Evolutionary conservation across 169 alveolate genomes (phyloP).

Genomic region (Cryptosporidium felis): DNA sequence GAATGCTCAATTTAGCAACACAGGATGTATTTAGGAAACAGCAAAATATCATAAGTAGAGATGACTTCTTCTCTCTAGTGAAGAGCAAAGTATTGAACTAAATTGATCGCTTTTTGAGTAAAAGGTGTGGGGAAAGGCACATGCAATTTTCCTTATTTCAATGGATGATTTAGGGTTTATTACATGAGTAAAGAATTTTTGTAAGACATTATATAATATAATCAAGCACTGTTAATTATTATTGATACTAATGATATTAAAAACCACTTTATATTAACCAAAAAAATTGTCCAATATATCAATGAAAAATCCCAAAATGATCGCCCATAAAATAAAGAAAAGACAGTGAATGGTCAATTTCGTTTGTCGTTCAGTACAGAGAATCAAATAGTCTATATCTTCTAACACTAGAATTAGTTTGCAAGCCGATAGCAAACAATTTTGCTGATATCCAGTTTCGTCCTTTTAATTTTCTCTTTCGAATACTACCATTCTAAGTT

Average conservation of each 20-base stretch:
- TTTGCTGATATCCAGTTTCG: not conserved
- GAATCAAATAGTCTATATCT: not conserved
- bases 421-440: not conserved
- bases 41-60: constrained; percentile 57
- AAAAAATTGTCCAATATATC: not conserved
- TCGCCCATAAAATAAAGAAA: not conserved
- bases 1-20: constrained; percentile 67
- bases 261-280: not conserved
- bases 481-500: not conserved
- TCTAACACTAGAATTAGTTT: not conserved
- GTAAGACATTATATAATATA: not conserved
- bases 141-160: too few relatives aligned
- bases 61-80: constrained; percentile 60
- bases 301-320: not conserved
- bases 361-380: not conserved
- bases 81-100: constrained; percentile 51
- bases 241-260: not conserved
- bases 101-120: not conserved
- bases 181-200: not conserved
- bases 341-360: not conserved
- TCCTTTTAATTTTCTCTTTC: constrained; percentile 25
- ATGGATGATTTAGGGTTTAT: too few relatives aligned
- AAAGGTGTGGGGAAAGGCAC: not conserved
- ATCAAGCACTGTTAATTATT: not conserved
- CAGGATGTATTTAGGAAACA: constrained; percentile 60